These are phyloP conservation scores for Sporisorium iseilematis-ciliati DNA, from an alignment of 1,284 basidiomycete genomes.

Conservation along the genomic window DNA sequence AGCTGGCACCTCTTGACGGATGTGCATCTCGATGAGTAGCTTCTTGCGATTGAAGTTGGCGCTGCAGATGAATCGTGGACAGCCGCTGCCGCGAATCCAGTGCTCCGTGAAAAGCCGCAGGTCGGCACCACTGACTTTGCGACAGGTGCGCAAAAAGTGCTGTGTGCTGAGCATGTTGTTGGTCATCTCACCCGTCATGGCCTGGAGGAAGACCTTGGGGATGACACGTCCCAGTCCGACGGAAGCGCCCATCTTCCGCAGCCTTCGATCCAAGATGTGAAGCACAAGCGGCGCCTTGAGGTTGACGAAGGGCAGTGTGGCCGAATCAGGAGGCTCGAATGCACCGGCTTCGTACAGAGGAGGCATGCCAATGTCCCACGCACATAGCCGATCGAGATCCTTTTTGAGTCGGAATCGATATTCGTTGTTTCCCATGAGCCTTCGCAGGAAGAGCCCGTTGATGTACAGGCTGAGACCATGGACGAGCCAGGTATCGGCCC, in stretches of 20 bases:
- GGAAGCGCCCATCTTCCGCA: slow-evolving; percentile 94
- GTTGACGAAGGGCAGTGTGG: slow-evolving; percentile 79
- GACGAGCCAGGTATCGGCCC: slow-evolving; percentile 95
- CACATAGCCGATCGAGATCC: slow-evolving; percentile 93
- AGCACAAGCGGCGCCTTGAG: slow-evolving; percentile 94
- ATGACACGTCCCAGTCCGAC: slow-evolving; percentile 93
- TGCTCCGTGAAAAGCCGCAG: slow-evolving; percentile 91
- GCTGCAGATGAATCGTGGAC: slow-evolving; percentile 88
- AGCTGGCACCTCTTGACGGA: slow-evolving; percentile 88
- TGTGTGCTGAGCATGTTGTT: slow-evolving; percentile 87
- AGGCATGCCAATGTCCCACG: slow-evolving; percentile 87
- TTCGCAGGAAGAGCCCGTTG: slow-evolving; percentile 86
- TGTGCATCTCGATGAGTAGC: slow-evolving; percentile 95
- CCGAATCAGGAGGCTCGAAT: slow-evolving; percentile 76
- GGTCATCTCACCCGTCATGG: slow-evolving; percentile 87
- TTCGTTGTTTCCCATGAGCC: slow-evolving; percentile 94
- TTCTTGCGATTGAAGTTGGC: slow-evolving; percentile 97
- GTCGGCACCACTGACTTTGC: slow-evolving; percentile 86
- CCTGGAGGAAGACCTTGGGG: slow-evolving; percentile 93
- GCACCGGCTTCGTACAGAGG: slow-evolving; percentile 90
- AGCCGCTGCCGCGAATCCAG: slow-evolving; percentile 98
- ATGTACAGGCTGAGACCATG: slow-evolving; percentile 93
- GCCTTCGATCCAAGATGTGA: slow-evolving; percentile 91
- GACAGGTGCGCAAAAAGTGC: slow-evolving; percentile 88
- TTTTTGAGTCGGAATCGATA: slow-evolving; percentile 95